Conservation (phyloP, 345 rosid genomes). For the Lepidium sativum region DNA sequence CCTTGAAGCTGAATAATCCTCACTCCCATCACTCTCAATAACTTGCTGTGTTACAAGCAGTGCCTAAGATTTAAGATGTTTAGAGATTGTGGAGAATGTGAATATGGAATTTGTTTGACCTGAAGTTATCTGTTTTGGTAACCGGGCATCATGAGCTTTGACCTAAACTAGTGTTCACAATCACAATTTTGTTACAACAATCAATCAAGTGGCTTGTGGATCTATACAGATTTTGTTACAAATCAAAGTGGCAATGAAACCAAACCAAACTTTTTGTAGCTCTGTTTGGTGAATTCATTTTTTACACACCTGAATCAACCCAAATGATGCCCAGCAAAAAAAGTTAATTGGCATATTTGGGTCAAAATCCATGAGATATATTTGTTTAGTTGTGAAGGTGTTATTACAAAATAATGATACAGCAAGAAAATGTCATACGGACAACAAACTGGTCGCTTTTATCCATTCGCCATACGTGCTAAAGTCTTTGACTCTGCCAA, state of each 20-base stretch:
- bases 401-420: constrained; percentile 8
- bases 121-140: neutral
- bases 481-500: constrained; percentile 37
- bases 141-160: neutral
- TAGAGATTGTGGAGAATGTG: neutral
- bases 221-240: neutral
- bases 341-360: neutral
- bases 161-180: neutral
- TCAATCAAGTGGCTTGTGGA: neutral
- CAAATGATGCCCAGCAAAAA: neutral
- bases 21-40: neutral
- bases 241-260: neutral
- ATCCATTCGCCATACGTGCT: constrained; percentile 45
- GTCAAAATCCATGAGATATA: neutral
- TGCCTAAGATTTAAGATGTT: neutral
- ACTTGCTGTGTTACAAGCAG: neutral
- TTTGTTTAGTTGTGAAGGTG: neutral
- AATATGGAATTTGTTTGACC: neutral
- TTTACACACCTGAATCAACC: neutral
- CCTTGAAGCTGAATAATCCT: constrained; percentile 36
- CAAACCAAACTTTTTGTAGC: neutral
- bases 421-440: constrained; percentile 11
- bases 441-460: constrained; percentile 24
- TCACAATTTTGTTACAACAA: neutral
- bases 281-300: neutral